Conservation (phyloP, 257 asterid genomes). For the Solanum rostratum region DNA sequence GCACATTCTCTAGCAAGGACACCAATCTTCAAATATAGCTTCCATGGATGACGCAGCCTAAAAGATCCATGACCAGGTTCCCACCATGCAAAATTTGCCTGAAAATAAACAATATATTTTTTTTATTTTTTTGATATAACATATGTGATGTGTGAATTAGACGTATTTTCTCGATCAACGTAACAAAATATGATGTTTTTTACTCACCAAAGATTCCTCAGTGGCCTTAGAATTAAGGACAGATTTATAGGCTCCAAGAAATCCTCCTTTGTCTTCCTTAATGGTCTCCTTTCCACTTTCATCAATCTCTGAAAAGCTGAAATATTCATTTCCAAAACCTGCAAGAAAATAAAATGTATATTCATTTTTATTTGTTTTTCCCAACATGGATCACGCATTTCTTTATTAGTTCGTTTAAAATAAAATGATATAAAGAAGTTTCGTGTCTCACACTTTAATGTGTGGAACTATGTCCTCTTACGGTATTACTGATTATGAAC, state of each 20-base stretch:
- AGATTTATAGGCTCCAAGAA: constrained; percentile 27
- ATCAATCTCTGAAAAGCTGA: constrained; percentile 1
- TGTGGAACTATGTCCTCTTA: no score
- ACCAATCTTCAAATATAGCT: constrained; percentile 55
- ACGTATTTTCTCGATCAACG: neutral
- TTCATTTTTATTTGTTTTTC: neutral
- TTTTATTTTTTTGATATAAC: neutral
- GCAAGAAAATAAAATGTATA: neutral
- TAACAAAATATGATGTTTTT: neutral
- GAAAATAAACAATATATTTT: neutral
- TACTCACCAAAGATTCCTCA: constrained; percentile 60
- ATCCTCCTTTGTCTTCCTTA: constrained; percentile 20
- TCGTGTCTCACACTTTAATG: neutral
- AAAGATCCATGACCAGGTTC: constrained; percentile 64
- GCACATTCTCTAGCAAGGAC: constrained; percentile 55
- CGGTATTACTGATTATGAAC: neutral
- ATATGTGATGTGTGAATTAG: neutral
- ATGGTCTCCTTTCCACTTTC: neutral
- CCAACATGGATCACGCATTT: neutral
- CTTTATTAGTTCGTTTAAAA: neutral
- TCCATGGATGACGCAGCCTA: constrained; percentile 59
- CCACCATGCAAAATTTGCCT: constrained; percentile 92
- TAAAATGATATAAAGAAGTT: neutral
- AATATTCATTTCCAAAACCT: constrained; percentile 43
- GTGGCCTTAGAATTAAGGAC: constrained; percentile 49